Evolutionary conservation across 2,329 filamentous ascomycete genomes (phyloP), one percentile per base, ranked within the genome.

Genomic region (Fusarium temperatum): DNA sequence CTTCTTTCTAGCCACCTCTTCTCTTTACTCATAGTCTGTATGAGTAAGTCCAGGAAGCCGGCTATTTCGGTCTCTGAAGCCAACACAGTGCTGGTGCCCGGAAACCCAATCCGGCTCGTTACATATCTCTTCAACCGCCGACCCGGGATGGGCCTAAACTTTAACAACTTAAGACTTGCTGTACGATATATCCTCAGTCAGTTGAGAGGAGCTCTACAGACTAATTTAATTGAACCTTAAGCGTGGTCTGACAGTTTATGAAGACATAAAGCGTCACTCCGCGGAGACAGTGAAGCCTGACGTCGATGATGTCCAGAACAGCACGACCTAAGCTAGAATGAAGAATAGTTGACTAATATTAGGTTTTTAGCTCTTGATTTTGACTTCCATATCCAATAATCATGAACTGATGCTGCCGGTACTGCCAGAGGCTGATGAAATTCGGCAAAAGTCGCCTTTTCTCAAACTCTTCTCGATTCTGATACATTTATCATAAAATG

Each of bases 151-250:
- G n/a, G 5, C n/a, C 18, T 53, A 3, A 20, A 53, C n/a, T 53
- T 26, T 38, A 1, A 38, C n/a, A 38, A 36, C 10, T 7, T 7
- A 26, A 17, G 32, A 18, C 18, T 36, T 53, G 5, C 2, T 15
- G 7, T 53, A 13, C 9, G 32, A 5, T 32, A 38, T 53, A 15
- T 12, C 38, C 0, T 9, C 5, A 17, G 4, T 26, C 2, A 22
- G 22, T 30, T 53, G 8, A 9, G 2, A 11, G 9, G 5, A 17
- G 10, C 8, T 3, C 9, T 20, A 8, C 4, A 36, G 9, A 36
- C 26, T 6, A 13, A 13, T 8, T 0, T 4, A 22, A 20, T 8
- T 10, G 18, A 26, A 11, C 13, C 4, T 17, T 5, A 5, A 20
- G n/a, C 7, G n/a, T 26, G 18, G 18, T 9, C 3, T 36, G 13